phyloP scores from a whole-genome alignment of 345 rosid species.

The Brassica incana region DNA sequence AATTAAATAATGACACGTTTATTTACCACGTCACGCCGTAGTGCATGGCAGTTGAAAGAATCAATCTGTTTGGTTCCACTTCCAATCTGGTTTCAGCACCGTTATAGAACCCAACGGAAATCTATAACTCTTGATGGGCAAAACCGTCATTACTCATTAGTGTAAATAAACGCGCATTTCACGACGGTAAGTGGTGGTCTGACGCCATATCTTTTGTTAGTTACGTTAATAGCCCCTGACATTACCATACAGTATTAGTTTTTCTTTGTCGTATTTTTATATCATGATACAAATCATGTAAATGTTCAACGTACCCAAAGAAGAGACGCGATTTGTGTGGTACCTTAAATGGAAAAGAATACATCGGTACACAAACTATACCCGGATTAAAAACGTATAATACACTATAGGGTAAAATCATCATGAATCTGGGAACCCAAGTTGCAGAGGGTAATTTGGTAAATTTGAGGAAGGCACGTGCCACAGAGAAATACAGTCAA shows the following conservation, averaged over 20 bases:
- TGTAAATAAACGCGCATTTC: conserved; percentile 10
- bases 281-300: neutral
- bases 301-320: conserved; percentile 7
- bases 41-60: conserved; percentile 22
- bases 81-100: conserved; percentile 25
- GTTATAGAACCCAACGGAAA: conserved; percentile 9
- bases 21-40: neutral
- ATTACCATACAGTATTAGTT: neutral
- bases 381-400: neutral
- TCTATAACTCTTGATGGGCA: neutral
- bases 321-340: conserved; percentile 14
- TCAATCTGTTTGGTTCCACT: neutral
- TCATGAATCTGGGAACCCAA: neutral
- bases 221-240: neutral
- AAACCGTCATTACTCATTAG: conserved; percentile 15
- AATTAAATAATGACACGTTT: conserved; percentile 7
- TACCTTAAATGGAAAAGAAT: neutral
- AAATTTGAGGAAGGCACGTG: neutral
- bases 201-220: neutral
- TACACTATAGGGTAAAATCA: neutral
- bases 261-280: neutral
- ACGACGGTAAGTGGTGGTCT: conserved; percentile 22
- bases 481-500: conserved; percentile 7
- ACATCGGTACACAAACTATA: neutral
- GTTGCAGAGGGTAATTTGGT: conserved; percentile 10